Base-by-base conservation (phyloP, 768 basidiomycete genomes). In the Albatrellus ellisii region DNA sequence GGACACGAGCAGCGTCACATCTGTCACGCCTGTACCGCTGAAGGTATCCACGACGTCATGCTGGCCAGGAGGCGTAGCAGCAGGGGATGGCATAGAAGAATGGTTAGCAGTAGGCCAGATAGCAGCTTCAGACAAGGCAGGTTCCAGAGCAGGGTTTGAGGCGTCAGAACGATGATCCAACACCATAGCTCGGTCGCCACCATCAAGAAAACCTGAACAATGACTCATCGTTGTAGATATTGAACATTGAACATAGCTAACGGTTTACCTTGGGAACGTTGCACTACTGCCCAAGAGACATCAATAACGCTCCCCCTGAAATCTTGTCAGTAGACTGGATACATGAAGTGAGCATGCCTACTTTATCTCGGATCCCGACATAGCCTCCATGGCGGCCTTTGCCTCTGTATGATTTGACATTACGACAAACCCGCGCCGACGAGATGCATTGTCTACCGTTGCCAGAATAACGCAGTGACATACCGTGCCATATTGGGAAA, bases 251-350 rank as follows among this genome's bases (percentile, higher is more conserved):
- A 9, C 4, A 10, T 43, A 40, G 35, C 21, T 2, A 36, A 8
- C 29, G 27, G 48, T 44, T 15, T 26, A 81, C 83, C 84, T 68
- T 80, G 77, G 47, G 84, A 88, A 34, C 84, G 81, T 50, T 88
- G 84, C 27, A 88, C 84, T 18, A 88, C 84, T 14, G 84, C 85
- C 84, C 84, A 88, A 5, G 84, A 86, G 39, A 88, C 72, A 54
- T 88, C 84, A 35, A 88, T 72, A 15, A 69, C 66, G 52, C 86
- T 78, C 6, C 83, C 81, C 54, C 80, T 86, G 37, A 5, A 44
- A 14, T 10, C 26, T 28, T 31, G 38, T 33, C 34, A 29, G 47
- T 42, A 43, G 48, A 26, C 11, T 48, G 34, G 35, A 11, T 3
- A 11, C n/a, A 31, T 5, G 24, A 15, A 35, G 15, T 21, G 6